phyloP scores from a whole-genome alignment of 164 flowering plant species.

The Sextonia rubra region DNA sequence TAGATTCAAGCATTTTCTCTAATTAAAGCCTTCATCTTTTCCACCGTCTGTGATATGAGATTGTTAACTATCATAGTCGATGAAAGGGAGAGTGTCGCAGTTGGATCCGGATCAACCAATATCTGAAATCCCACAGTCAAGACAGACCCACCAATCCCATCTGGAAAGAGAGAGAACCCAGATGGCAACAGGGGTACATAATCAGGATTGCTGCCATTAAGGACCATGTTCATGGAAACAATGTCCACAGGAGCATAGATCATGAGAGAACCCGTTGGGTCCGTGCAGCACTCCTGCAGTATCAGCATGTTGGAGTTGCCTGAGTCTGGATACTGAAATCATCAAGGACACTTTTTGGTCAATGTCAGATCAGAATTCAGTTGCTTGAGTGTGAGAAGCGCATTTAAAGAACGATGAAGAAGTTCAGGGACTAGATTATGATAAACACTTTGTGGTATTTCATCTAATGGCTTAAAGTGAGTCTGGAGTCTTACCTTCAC shows the following conservation, averaged over 20 bases:
- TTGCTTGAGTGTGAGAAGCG: neutral
- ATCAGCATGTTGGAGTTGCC: constrained; percentile 96
- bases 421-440: too few species aligned
- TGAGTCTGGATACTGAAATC: constrained; percentile 67
- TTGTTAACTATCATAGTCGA: constrained; percentile 79
- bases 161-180: constrained; percentile 91
- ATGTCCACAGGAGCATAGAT: constrained; percentile 89
- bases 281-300: constrained; percentile 86
- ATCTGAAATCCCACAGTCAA: constrained; percentile 85
- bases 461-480: too few species aligned
- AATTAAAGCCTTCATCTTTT: constrained; percentile 64
- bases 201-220: constrained; percentile 87
- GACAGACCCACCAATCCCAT: constrained; percentile 70
- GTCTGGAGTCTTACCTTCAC: constrained; percentile 46
- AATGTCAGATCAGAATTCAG: neutral
- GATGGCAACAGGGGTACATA: constrained; percentile 92
- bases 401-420: neutral
- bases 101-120: constrained; percentile 69
- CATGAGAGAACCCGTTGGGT: constrained; percentile 73
- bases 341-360: constrained; percentile 1
- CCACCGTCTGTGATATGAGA: constrained; percentile 74
- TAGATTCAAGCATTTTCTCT: constrained; percentile 31
- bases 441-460: too few species aligned
- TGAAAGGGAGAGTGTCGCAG: constrained; percentile 72
- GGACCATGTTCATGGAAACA: constrained; percentile 75